Evolutionary conservation across 805 yeast species (phyloP), one percentile per base, ranked within the genome.

Genomic region (Lachancea lanzarotensis): DNA sequence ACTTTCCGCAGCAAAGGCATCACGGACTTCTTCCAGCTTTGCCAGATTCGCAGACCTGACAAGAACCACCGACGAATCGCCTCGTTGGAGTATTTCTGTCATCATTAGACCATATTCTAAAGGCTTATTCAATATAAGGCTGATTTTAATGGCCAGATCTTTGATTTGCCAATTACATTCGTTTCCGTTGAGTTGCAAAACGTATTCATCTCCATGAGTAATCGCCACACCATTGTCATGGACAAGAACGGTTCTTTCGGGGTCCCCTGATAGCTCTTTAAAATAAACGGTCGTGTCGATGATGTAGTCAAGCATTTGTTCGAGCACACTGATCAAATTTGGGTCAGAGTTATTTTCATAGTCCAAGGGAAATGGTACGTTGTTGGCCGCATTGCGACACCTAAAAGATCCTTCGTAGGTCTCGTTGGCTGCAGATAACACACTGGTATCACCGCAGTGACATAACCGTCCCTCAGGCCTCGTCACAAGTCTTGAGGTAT

Each of bases 381-480:
- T 16, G 30, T 22, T 38, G 45, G 43, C 26, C 18, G 20, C 35
- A 42, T 27, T 40, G 17, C 36, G 35, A 19, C 39, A 38, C 7
- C 16, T 16, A 17, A 27, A 17, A 16, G 34, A 16, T 15, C 10
- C 27, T 12, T 27, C 18, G 15, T 27, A 13, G 10, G 11, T 34
- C n/a, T 7, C 25, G 29, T 16, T 8, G 16, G 35, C 10, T 15
- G 57, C 56, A 29, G 43, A 37, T 35, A 56, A 59, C 5, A 55
- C 57, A 29, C 52, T 48, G 13, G 55, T 49, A 46, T 60, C 57
- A 3, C 66, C 64, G 51, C 67, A 63, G 42, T 60, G 62, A 32
- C 67, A 63, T 7, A 60, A 51, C 26, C 61, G 53, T 6, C 66
- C 65, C 35, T 63, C 65, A 1, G 58, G 53, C 45, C 65, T 48